These are phyloP conservation scores for Fusarium dimerum DNA, from an alignment of 2,329 filamentous ascomycete genomes.

Conservation along the genomic window DNA sequence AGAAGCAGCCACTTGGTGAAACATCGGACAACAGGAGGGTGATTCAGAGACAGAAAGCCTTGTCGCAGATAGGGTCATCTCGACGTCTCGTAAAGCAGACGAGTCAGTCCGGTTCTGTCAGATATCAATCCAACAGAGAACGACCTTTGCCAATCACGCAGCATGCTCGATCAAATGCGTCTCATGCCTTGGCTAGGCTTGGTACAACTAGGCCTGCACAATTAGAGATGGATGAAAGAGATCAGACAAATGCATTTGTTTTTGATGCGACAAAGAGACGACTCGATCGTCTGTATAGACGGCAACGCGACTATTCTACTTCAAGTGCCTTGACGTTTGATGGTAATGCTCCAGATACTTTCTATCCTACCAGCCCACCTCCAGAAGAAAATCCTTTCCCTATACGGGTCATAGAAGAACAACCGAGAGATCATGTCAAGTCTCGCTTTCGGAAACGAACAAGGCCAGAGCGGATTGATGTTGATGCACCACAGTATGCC, in stretches of 20 bases:
- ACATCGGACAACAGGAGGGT: constrained; percentile 24
- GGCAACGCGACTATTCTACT: constrained; percentile 29
- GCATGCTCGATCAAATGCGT: constrained; percentile 2
- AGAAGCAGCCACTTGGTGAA: constrained; percentile 21
- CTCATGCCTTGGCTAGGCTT: constrained; percentile 14
- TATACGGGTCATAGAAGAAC: constrained; percentile 16
- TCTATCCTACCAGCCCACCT: constrained; percentile 21
- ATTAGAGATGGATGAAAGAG: constrained; percentile 49
- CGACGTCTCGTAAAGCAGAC: constrained; percentile 34
- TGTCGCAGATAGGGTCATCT: constrained; percentile 6
- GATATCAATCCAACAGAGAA: constrained; percentile 19
- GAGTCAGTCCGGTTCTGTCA: constrained; percentile 28
- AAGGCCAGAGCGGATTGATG: constrained; percentile 48
- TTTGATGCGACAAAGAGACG: constrained; percentile 55
- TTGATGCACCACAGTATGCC: constrained; percentile 52
- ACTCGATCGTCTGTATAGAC: constrained; percentile 57
- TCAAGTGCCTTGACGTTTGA: constrained; percentile 18
- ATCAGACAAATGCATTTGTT: constrained; percentile 35
- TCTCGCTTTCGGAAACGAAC: constrained; percentile 46
- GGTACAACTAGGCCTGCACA: constrained; percentile 50
- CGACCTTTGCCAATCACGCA: constrained; percentile 1
- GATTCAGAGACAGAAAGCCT: not conserved
- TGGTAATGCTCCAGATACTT: constrained; percentile 13
- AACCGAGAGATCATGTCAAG: constrained; percentile 10
- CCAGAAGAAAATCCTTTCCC: constrained; percentile 26